phyloP scores from a whole-genome alignment of 768 basidiomycete genomes.

The Collybiopsis confluens region DNA sequence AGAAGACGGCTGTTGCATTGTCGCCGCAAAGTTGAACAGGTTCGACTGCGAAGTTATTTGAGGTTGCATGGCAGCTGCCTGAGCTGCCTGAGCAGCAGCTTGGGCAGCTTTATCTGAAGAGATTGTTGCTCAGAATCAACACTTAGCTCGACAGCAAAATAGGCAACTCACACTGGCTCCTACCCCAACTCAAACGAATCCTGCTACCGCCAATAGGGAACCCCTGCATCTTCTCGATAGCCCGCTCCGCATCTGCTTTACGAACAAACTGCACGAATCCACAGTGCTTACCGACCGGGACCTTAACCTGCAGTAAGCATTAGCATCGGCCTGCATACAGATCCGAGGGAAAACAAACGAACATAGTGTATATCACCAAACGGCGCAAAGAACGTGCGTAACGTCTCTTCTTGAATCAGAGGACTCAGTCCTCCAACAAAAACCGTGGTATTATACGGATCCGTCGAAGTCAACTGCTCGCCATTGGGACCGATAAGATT shows the following conservation, averaged over 20 bases:
- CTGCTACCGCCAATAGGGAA: constrained; percentile 91
- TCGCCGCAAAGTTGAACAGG: background rate
- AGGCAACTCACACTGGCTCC: constrained; percentile 74
- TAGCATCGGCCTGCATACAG: constrained; percentile 12
- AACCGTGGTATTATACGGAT: constrained; percentile 95
- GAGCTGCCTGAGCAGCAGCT: constrained; percentile 80
- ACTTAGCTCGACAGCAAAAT: background rate
- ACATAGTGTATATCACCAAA: constrained; percentile 94
- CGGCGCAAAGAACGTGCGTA: constrained; percentile 88
- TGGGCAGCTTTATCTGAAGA: constrained; percentile 81
- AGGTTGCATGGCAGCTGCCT: constrained; percentile 63
- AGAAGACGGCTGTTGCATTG: constrained; percentile 10
- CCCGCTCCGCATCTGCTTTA: constrained; percentile 86
- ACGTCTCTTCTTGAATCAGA: constrained; percentile 84
- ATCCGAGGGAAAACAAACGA: background rate
- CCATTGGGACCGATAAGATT: constrained; percentile 85
- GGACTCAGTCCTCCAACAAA: constrained; percentile 91
- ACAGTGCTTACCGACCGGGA: constrained; percentile 94
- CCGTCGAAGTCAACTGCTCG: constrained; percentile 81
- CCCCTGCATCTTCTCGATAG: constrained; percentile 96
- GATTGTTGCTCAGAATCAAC: constrained; percentile 6
- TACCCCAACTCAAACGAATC: constrained; percentile 89
- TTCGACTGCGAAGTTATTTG: constrained; percentile 19
- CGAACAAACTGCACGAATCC: constrained; percentile 95
- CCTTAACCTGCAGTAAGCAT: constrained; percentile 72